Percentiles rank a stretch among this genome's conserved stretches.
phyloP scores from a whole-genome alignment of 805 yeast species.

The Kuraishia ogatae region DNA sequence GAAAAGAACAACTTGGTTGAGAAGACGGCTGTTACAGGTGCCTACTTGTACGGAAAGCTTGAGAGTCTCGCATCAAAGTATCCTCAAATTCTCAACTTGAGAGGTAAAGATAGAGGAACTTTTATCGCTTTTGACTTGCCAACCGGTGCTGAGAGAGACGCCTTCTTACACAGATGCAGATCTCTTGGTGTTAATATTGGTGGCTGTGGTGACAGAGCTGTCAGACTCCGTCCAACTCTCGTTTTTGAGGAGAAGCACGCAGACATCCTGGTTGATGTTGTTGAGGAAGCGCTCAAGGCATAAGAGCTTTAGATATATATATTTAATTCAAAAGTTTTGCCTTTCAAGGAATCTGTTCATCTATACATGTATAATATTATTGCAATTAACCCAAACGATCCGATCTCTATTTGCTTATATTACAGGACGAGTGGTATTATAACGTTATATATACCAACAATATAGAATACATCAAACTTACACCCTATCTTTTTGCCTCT shows the following conservation, averaged over 20 bases:
- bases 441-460: not conserved
- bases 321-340: not conserved
- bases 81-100: slow-evolving; percentile 49
- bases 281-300: slow-evolving; percentile 27
- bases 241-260: slow-evolving; percentile 77
- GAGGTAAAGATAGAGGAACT: slow-evolving; percentile 72
- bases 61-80: slow-evolving; percentile 41
- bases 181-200: slow-evolving; percentile 69
- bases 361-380: not conserved
- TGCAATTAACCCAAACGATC: not conserved
- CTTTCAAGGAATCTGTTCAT: not conserved
- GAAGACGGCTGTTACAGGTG: slow-evolving; percentile 55
- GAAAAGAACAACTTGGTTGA: slow-evolving; percentile 48
- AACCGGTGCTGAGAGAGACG: slow-evolving; percentile 45
- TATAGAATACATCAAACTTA: not conserved
- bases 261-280: slow-evolving; percentile 45
- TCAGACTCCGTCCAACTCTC: slow-evolving; percentile 75
- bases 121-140: slow-evolving; percentile 76
- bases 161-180: slow-evolving; percentile 52
- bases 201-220: slow-evolving; percentile 74
- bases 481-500: not conserved
- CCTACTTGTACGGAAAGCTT: slow-evolving; percentile 51
- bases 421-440: not conserved
- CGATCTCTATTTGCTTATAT: not conserved
- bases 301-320: not conserved